These are phyloP conservation scores for Elsinoe arachidis DNA, from an alignment of 2,329 filamentous ascomycete species.

Conservation along the genomic window DNA sequence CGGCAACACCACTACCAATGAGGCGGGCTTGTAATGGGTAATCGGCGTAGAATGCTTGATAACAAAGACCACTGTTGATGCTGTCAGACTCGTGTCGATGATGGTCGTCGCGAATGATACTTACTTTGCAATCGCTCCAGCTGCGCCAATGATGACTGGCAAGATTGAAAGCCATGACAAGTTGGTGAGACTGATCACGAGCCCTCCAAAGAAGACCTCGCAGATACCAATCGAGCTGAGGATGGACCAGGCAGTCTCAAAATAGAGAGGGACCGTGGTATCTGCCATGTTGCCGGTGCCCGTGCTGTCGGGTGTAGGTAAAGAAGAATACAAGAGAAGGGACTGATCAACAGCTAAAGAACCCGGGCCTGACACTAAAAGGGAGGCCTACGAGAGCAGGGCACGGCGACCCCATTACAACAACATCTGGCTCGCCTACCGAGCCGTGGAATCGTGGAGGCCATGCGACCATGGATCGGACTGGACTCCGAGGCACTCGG, in stretches of 20 bases:
- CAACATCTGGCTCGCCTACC: background rate
- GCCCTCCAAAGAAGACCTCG: background rate
- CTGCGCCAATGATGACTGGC: background rate
- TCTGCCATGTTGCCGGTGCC: background rate
- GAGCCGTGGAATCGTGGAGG: background rate
- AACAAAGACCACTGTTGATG: background rate
- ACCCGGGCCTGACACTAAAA: background rate
- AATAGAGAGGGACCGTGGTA: background rate
- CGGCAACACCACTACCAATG: background rate
- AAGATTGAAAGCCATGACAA: background rate
- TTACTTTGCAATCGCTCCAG: background rate
- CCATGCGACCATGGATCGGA: background rate
- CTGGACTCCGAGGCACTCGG: background rate
- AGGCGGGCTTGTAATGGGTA: background rate
- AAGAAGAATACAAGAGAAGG: too few relatives aligned
- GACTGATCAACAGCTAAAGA: background rate
- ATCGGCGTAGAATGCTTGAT: conserved; percentile 1
- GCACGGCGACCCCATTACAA: background rate
- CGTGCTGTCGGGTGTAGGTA: too few relatives aligned
- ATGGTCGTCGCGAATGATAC: background rate
- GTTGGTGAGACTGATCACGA: background rate
- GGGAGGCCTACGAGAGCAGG: background rate
- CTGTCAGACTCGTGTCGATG: background rate
- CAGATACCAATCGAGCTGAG: conserved; percentile 1
- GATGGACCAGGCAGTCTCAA: conserved; percentile 6